Conservation (phyloP, 805 yeast genomes). For the Kockiozyma suomiensis region DNA sequence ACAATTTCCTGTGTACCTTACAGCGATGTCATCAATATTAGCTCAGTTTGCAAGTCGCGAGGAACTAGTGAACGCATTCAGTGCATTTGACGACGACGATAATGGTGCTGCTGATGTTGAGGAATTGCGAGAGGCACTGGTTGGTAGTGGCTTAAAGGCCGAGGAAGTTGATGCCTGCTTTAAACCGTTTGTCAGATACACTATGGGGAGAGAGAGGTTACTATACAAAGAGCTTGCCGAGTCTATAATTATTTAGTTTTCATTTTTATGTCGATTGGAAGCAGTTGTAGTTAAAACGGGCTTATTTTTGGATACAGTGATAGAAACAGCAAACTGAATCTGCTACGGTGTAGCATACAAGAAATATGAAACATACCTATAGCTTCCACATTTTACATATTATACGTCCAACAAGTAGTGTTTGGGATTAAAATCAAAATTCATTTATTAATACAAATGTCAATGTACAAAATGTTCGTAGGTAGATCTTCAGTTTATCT, state of each 20-base stretch:
- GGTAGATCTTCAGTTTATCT: background rate
- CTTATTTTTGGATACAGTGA: background rate
- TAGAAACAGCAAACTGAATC: too few species aligned
- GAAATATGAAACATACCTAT: too few species aligned
- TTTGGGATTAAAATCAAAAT: background rate
- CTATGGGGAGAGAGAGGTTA: conserved; percentile 60
- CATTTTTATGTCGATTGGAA: background rate
- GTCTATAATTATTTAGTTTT: conserved; percentile 44
- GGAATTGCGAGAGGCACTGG: conserved; percentile 54
- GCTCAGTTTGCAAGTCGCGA: conserved; percentile 52
- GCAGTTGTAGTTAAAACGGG: background rate
- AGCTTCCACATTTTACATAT: too few species aligned
- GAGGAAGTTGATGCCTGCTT: conserved; percentile 56
- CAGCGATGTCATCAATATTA: conserved; percentile 61
- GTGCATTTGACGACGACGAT: conserved; percentile 50
- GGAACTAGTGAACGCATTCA: conserved; percentile 62
- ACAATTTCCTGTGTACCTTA: conserved; percentile 66
- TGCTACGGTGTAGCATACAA: too few species aligned
- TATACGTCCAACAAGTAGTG: too few species aligned
- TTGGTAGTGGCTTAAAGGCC: conserved; percentile 47
- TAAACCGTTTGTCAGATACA: conserved; percentile 58
- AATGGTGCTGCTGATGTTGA: conserved; percentile 52
- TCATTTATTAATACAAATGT: background rate
- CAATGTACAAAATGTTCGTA: background rate
- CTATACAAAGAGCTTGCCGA: conserved; percentile 65